Evolutionary conservation across 108 stramenopile genomes (phyloP), one percentile per base, ranked within the genome.

Genomic region (Cyclotella distinguenda): DNA sequence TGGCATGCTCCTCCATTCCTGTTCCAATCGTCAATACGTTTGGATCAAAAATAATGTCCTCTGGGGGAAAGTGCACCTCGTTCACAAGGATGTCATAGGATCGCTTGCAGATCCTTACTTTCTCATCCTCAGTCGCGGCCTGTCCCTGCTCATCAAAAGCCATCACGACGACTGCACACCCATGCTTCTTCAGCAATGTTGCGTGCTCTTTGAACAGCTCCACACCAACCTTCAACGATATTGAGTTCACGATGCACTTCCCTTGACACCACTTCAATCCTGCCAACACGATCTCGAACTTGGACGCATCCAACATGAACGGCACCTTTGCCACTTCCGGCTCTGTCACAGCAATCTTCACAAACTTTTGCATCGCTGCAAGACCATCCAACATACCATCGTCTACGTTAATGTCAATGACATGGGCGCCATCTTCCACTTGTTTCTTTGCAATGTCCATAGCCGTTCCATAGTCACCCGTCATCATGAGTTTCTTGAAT

Each of bases 81-180:
- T 96, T 86, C 77, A 97, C 96, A 48, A 99, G 82, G 48, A 99
- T 95, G 63, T 98, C 97, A 80, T 99, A 99, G n/a, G 94, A 95
- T 21, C 98, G 91, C 87, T 98, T 97, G 84, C 98, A 99, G 52
- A 99, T 99, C 39, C 94, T 93, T 13, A 98, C 89, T 86, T 98
- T 97, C n/a, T 96, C 97, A 13, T 77, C 81, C 62, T 87, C 91
- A 3, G 98, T 96, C 15, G 97, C 98, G 26, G 97, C 97, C 82
- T 99, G 98, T 7, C 98, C 98, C 60, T 98, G 72, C 78, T 99
- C 98, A 73, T 99, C 98, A 71, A 99, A 99, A 8, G 98, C 98
- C 98, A 99, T 99, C 62, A 98, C 96, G 33, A 99, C 98, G 19
- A 97, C 94, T 22, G 98, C 98, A 27, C 95, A 95, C 42, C 98